A percentile compares a stretch with the other conserved stretches of the same genome.
These are phyloP conservation scores for Scheffersomyces spartinae DNA, from an alignment of 805 yeast genomes.

Conservation along the genomic window DNA sequence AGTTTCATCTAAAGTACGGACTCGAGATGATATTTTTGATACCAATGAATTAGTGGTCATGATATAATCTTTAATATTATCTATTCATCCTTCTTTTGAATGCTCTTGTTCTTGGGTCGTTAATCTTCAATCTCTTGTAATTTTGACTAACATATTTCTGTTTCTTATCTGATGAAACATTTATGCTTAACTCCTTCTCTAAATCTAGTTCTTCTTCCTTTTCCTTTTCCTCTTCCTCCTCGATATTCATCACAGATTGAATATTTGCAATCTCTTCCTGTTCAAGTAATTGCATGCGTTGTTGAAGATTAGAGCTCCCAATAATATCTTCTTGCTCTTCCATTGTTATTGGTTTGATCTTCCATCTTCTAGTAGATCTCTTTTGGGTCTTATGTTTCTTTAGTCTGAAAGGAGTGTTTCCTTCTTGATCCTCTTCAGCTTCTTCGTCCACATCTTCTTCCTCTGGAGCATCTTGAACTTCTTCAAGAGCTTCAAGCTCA, in stretches of 20 bases:
- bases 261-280: slow-evolving; percentile 10
- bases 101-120: slow-evolving; percentile 30
- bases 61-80: no score
- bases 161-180: slow-evolving; percentile 5
- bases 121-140: slow-evolving; percentile 41
- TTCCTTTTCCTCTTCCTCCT: slow-evolving; percentile 7
- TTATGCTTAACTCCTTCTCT: slow-evolving; percentile 7
- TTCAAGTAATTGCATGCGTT: slow-evolving; percentile 23
- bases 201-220: slow-evolving; percentile 5
- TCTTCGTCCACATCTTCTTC: slow-evolving; percentile 5
- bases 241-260: slow-evolving; percentile 10
- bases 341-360: slow-evolving; percentile 28
- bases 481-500: slow-evolving; percentile 5
- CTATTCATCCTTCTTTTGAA: no score
- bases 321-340: slow-evolving; percentile 16
- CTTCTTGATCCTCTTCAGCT: slow-evolving; percentile 3
- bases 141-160: slow-evolving; percentile 25
- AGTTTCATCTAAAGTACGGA: no score
- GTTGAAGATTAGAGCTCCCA: slow-evolving; percentile 29
- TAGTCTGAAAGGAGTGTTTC: no score
- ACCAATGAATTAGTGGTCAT: no score
- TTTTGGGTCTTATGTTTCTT: slow-evolving; percentile 35
- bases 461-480: slow-evolving; percentile 3
- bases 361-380: slow-evolving; percentile 40
- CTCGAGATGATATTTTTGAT: no score